phyloP scores from a whole-genome alignment of 495 filamentous ascomycete species.

The Annulohypoxylon moriforme region DNA sequence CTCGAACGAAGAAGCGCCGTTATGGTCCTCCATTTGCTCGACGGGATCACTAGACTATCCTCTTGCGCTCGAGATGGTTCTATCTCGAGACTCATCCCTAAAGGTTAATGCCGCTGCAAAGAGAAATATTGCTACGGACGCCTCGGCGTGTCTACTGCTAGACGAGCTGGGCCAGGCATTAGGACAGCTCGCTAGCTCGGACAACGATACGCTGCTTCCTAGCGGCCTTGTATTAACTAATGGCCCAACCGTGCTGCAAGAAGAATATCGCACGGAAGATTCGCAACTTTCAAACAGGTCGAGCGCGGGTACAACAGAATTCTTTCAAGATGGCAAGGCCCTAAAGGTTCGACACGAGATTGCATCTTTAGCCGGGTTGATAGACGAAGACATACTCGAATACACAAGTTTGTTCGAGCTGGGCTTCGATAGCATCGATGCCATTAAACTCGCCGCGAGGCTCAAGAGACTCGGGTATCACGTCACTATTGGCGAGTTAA shows the following conservation, averaged over 20 bases:
- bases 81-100: conserved; percentile 58
- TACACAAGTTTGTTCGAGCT: conserved; percentile 70
- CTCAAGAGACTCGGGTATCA: conserved; percentile 68
- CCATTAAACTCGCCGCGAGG: conserved; percentile 73
- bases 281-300: neutral
- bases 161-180: conserved; percentile 53
- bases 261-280: neutral
- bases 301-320: conserved; percentile 31
- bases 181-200: conserved; percentile 34
- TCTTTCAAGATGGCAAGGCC: conserved; percentile 67
- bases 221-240: neutral
- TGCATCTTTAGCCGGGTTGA: conserved; percentile 66
- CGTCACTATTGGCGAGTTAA: conserved; percentile 73
- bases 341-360: conserved; percentile 67
- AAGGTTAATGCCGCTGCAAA: conserved; percentile 66
- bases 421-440: conserved; percentile 76
- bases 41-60: conserved; percentile 71
- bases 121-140: conserved; percentile 48
- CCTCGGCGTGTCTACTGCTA: conserved; percentile 52
- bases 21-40: conserved; percentile 68
- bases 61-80: conserved; percentile 76
- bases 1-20: conserved; percentile 37
- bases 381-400: conserved; percentile 60
- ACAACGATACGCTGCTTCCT: conserved; percentile 16
- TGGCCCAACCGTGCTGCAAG: neutral